Percentiles rank a stretch among this genome's conserved stretches.
Evolutionary conservation across 805 yeast species (phyloP).

Genomic region (Jamesozyma lodderae): DNA sequence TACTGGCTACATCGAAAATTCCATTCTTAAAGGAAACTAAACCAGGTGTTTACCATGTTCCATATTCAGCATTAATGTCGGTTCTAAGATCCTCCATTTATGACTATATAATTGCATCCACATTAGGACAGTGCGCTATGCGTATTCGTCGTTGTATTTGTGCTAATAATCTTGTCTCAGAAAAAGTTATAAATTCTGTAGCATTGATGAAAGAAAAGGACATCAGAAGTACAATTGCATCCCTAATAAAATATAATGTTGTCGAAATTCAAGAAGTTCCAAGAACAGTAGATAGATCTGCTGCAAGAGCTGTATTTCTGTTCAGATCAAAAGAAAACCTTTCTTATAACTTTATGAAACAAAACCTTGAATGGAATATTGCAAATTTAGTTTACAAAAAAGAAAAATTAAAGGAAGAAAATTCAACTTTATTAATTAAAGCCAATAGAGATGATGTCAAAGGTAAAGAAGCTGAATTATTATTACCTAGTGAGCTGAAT

Average conservation of each 20-base stretch:
- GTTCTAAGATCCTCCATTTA: constrained; percentile 40
- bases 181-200: constrained; percentile 64
- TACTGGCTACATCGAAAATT: constrained; percentile 42
- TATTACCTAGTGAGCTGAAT: constrained; percentile 65
- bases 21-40: constrained; percentile 54
- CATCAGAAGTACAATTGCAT: constrained; percentile 61
- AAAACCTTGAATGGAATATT: constrained; percentile 39
- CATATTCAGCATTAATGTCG: constrained; percentile 44
- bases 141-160: constrained; percentile 73
- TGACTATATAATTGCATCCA: constrained; percentile 49
- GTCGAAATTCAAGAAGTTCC: constrained; percentile 92
- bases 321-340: constrained; percentile 60
- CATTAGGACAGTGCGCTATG: constrained; percentile 58
- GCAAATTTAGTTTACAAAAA: constrained; percentile 43
- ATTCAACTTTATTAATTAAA: constrained; percentile 63
- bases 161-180: constrained; percentile 65
- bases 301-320: constrained; percentile 75
- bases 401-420: constrained; percentile 46
- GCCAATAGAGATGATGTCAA: constrained; percentile 84
- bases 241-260: constrained; percentile 57
- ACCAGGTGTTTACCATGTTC: constrained; percentile 53
- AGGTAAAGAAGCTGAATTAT: constrained; percentile 66
- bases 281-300: constrained; percentile 82
- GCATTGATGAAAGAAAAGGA: constrained; percentile 72
- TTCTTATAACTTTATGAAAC: constrained; percentile 39